Evolutionary conservation across 2,329 filamentous ascomycete genomes (phyloP).

Genomic region (Cladosporium sp.): DNA sequence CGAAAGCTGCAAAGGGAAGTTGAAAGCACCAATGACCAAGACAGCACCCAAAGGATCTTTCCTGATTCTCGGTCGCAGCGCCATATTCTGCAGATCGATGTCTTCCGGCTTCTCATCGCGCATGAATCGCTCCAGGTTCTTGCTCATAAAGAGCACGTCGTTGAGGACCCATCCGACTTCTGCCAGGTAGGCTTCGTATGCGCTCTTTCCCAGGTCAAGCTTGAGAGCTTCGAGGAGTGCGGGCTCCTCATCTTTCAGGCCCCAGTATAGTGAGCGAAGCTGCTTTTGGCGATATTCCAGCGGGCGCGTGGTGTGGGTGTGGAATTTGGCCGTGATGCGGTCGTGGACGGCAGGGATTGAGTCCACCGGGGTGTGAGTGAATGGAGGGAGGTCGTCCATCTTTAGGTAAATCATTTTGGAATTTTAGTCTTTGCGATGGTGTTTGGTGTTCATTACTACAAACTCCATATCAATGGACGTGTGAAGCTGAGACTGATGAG

Average conservation of each 20-base stretch:
- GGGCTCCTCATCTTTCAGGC: slow-evolving; percentile 68
- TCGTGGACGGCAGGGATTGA: slow-evolving; percentile 59
- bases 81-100: slow-evolving; percentile 62
- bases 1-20: slow-evolving; percentile 82
- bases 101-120: slow-evolving; percentile 73
- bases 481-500: no score
- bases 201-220: slow-evolving; percentile 72
- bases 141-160: slow-evolving; percentile 73
- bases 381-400: slow-evolving; percentile 27
- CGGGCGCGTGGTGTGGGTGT: slow-evolving; percentile 73
- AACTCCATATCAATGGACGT: not conserved
- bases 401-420: slow-evolving; percentile 14
- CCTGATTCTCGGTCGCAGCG: slow-evolving; percentile 68
- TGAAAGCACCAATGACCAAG: slow-evolving; percentile 84
- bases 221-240: slow-evolving; percentile 70
- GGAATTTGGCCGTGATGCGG: slow-evolving; percentile 64
- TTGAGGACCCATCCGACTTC: slow-evolving; percentile 77
- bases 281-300: slow-evolving; percentile 77
- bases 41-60: slow-evolving; percentile 84
- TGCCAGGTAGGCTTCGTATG: slow-evolving; percentile 65
- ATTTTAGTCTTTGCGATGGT: not conserved
- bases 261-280: slow-evolving; percentile 94
- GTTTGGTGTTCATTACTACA: not conserved
- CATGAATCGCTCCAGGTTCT: slow-evolving; percentile 74
- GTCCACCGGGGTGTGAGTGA: slow-evolving; percentile 56